Evolutionary conservation across 345 rosid genomes (phyloP).

Genomic region (Excoecaria cochinchinensis): DNA sequence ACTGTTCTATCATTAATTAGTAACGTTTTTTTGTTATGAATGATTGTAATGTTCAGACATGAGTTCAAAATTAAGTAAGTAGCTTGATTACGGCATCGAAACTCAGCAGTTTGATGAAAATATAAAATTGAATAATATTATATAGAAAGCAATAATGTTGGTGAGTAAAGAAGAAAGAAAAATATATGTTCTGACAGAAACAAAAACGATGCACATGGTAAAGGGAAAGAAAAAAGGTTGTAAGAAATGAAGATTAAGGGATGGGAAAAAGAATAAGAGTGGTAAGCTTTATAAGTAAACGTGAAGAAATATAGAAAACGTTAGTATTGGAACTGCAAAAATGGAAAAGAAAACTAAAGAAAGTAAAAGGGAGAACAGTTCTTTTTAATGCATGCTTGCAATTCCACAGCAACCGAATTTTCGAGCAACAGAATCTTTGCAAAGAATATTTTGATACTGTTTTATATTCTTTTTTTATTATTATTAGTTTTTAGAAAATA

Average conservation of each 20-base stretch:
- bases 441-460: neutral
- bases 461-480: neutral
- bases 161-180: neutral
- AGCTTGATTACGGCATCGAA: no score
- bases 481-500: neutral
- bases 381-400: constrained; percentile 9
- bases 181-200: neutral
- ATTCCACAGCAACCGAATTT: no score
- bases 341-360: neutral
- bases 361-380: neutral
- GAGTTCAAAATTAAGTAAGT: no score
- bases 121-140: no score
- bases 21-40: no score
- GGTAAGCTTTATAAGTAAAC: neutral
- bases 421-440: neutral
- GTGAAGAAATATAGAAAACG: neutral
- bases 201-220: neutral
- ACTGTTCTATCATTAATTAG: no score
- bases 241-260: neutral
- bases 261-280: constrained; percentile 3
- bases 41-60: no score
- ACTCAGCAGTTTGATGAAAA: no score
- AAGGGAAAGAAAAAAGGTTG: neutral
- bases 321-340: constrained; percentile 10
- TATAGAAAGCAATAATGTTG: no score